Percentiles rank a stretch among this genome's conserved stretches.
Conservation (phyloP, 257 asterid genomes). For the Solanum virginianum region DNA sequence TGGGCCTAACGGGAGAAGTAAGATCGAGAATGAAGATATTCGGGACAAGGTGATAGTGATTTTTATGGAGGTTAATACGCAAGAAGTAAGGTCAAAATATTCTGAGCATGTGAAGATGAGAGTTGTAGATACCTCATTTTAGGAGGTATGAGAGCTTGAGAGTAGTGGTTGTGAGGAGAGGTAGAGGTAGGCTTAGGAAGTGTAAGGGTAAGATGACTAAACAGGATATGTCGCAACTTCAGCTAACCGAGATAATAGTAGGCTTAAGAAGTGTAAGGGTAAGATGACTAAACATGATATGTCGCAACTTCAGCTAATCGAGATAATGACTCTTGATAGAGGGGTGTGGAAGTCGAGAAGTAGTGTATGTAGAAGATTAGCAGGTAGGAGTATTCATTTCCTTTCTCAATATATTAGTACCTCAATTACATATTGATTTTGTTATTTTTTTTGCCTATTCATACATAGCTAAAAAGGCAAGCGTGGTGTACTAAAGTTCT, state of each 20-base stretch:
- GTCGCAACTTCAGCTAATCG: not conserved
- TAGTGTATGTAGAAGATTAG: not conserved
- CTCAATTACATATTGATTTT: too few species aligned
- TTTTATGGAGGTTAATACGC: too few species aligned
- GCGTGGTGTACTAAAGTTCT: too few species aligned
- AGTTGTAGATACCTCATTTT: too few species aligned
- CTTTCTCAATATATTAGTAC: not conserved
- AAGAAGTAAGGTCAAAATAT: too few species aligned
- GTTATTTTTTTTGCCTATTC: too few species aligned
- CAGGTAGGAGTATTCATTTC: not conserved
- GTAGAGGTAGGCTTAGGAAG: too few species aligned
- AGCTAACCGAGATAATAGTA: too few species aligned
- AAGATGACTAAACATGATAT: not conserved
- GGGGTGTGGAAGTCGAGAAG: not conserved
- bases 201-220: not conserved
- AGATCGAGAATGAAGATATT: too few species aligned
- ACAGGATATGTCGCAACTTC: not conserved
- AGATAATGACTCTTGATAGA: not conserved
- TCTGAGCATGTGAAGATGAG: not conserved
- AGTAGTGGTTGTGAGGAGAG: not conserved
- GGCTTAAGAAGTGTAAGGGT: too few species aligned
- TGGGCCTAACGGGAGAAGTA: not conserved
- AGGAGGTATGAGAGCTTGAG: too few species aligned
- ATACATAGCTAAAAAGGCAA: too few species aligned
- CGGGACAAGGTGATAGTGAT: fast-evolving